Evolutionary conservation across 2,329 filamentous ascomycete species (phyloP), one percentile per base, ranked within the genome.

Genomic region (Alternaria conjuncta): DNA sequence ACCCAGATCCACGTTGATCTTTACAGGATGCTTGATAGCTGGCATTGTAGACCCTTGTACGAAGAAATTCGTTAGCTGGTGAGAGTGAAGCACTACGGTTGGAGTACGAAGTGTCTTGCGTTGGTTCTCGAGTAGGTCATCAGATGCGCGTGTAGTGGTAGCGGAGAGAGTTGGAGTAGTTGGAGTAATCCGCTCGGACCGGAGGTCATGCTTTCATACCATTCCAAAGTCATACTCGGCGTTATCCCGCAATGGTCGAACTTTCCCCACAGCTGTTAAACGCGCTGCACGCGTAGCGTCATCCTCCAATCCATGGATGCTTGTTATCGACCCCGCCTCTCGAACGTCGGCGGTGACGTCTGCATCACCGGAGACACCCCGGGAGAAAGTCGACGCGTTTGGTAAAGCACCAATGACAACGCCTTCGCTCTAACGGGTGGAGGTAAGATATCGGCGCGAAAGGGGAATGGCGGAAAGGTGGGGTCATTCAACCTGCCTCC

Each of bases 1-100:
- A 7, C 85, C 85, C 60, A 87, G 80, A 68, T 86, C 85, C 57
- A 84, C 83, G 64, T 86, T 86, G 71, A 86, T 85, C 64, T 85
- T 79, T 15, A 86, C 84, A 68, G 84, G 84, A 68, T 84, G 82
- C 66, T 84, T 82, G 71, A 86, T 84, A 11, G 84, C 82, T 11
- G 81, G 75, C 84, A 86, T 86, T 12, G 69, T 71, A 60, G 53
- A 55, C 49, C 41, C 53, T 18, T 15, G 26, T 61, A 30, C 12
- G 13, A 26, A 20, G 2, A 44, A 6, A 41, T 3, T 41, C 3
- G 41, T 10, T 26, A 8, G 50, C 25, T 23, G 15, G 3, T 57
- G 20, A 45, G n/a, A 57, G 44, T 26, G 28, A 15, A 21, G 18
- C 28, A 23, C 49, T 51, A 6, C 18, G 4, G 7, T 41, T 36